Conservation (phyloP, 331 rosid genomes). For the Acacia pycnantha region DNA sequence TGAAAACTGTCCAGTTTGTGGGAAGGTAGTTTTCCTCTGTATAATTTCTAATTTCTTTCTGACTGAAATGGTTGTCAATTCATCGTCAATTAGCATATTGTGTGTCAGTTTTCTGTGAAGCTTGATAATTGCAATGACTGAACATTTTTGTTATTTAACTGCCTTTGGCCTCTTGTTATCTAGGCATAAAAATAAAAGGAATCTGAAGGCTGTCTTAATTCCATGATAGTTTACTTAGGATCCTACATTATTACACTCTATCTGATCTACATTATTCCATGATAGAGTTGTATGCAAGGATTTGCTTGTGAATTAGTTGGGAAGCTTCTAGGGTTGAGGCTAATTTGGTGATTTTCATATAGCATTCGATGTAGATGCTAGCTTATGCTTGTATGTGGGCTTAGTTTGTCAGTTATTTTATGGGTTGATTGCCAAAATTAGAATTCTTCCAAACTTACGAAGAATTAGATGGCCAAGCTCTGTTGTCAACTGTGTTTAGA, state of each 20-base stretch:
- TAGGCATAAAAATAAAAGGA: background rate
- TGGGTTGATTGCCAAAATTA: background rate
- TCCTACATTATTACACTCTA: background rate
- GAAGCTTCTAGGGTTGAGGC: background rate
- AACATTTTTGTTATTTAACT: background rate
- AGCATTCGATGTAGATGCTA: background rate
- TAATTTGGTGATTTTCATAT: constrained; percentile 6
- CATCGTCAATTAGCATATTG: constrained; percentile 1
- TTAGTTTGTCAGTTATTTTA: background rate
- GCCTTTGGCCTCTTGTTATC: background rate
- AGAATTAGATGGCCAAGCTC: background rate
- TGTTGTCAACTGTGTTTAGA: background rate
- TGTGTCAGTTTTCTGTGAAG: background rate
- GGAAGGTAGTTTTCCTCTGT: constrained; percentile 64
- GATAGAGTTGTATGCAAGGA: background rate
- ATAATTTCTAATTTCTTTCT: constrained; percentile 23
- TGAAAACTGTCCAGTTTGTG: constrained; percentile 97
- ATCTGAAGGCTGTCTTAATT: background rate
- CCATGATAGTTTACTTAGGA: background rate
- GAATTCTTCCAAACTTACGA: background rate
- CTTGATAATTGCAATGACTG: background rate
- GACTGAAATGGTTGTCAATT: background rate
- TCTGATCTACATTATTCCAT: background rate
- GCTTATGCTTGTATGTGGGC: background rate
- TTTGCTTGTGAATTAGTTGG: background rate